These are phyloP conservation scores for Flaveria brownii DNA, from an alignment of 129 eudicot species.

Conservation along the genomic window DNA sequence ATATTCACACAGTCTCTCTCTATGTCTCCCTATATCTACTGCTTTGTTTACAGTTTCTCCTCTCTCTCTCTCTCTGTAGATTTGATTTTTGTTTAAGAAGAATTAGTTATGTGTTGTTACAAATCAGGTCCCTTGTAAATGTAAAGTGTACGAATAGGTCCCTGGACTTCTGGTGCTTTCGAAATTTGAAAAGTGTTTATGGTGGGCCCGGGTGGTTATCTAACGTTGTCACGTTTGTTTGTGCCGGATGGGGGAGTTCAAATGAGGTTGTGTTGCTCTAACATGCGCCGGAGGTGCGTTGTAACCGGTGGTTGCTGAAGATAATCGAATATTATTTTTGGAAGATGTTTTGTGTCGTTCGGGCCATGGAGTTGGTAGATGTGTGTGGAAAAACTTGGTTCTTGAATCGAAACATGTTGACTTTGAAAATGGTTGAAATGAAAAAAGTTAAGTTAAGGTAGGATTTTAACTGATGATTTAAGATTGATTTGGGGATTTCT, in stretches of 20 bases:
- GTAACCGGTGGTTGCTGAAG: conserved; percentile 24
- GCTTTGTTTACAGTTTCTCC: conserved; percentile 6
- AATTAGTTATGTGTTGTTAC: conserved; percentile 26
- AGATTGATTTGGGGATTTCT: too few relatives aligned
- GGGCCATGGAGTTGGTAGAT: too few relatives aligned
- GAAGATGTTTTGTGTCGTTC: too few relatives aligned
- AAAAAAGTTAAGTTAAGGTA: too few relatives aligned
- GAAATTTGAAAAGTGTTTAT: conserved; percentile 35
- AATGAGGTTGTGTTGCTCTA: conserved; percentile 15
- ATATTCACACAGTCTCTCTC: neutral
- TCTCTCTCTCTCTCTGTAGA: conserved; percentile 21
- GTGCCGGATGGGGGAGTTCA: conserved; percentile 31
- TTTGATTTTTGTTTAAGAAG: conserved; percentile 34
- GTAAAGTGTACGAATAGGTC: neutral
- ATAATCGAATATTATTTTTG: too few relatives aligned
- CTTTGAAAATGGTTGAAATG: too few relatives aligned
- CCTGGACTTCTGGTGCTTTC: conserved; percentile 28
- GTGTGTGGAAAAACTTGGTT: too few relatives aligned
- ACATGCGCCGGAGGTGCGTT: conserved; percentile 23
- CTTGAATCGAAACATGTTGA: too few relatives aligned
- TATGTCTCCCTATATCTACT: conserved; percentile 32
- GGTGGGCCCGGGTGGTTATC: conserved; percentile 42
- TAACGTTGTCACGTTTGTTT: conserved; percentile 42
- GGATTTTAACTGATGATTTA: too few relatives aligned
- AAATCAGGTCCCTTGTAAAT: conserved; percentile 30